phyloP scores from a whole-genome alignment of 495 filamentous ascomycete species.

The Penicillium antarcticum region DNA sequence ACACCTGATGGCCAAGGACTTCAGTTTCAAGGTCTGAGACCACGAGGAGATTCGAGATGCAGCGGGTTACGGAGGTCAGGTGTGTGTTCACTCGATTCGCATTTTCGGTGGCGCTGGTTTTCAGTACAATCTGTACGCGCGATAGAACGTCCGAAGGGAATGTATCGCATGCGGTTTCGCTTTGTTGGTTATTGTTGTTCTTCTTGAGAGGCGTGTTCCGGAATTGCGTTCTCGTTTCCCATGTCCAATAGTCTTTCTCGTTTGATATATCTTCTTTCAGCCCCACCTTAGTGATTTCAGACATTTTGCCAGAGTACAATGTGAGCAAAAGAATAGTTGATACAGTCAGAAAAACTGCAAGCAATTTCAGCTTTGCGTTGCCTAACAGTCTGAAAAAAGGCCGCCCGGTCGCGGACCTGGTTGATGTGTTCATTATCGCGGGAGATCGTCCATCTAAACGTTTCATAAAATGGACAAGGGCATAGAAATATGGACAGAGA shows the following conservation, averaged over 20 bases:
- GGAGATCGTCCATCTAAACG: background rate
- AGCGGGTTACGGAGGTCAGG: constrained; percentile 32
- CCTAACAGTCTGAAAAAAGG: background rate
- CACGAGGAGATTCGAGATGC: constrained; percentile 40
- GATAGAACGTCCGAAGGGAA: constrained; percentile 32
- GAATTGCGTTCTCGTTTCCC: constrained; percentile 12
- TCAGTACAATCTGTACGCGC: constrained; percentile 36
- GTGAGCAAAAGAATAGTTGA: constrained; percentile 8
- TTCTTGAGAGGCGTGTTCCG: background rate
- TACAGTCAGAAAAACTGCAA: background rate
- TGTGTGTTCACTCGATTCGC: constrained; percentile 29
- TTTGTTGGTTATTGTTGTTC: background rate
- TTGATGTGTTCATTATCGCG: background rate
- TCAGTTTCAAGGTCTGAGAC: constrained; percentile 40
- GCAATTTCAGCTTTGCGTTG: constrained; percentile 7
- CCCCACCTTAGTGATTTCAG: background rate
- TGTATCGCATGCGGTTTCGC: constrained; percentile 16
- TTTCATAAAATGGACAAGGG: background rate
- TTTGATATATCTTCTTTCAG: background rate
- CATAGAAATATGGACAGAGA: background rate
- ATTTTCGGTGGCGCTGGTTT: constrained; percentile 34
- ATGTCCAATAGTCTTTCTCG: constrained; percentile 10
- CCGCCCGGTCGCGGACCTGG: background rate
- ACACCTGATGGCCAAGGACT: constrained; percentile 28
- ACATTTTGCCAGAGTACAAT: background rate